phyloP scores from a whole-genome alignment of 805 yeast species.

The Scheffersomyces lignosus region DNA sequence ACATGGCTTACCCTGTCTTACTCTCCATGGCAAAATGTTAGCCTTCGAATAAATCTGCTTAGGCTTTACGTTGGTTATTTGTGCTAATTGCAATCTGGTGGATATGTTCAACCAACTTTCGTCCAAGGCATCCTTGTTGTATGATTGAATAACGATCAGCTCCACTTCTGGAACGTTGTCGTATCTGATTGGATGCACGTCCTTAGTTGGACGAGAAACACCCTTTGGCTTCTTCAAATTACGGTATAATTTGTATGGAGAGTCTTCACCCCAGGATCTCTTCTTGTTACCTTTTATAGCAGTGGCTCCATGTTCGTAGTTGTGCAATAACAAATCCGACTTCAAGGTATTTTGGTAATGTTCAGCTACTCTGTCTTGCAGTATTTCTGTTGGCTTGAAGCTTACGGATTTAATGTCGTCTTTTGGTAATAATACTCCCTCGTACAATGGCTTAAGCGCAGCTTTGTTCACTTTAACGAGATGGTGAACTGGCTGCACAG shows the following conservation, averaged over 20 bases:
- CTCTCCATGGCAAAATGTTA: slow-evolving; percentile 81
- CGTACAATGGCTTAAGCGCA: slow-evolving; percentile 71
- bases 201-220: slow-evolving; percentile 69
- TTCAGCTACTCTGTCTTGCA: slow-evolving; percentile 76
- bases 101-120: slow-evolving; percentile 73
- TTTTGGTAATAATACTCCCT: slow-evolving; percentile 63
- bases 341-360: slow-evolving; percentile 74
- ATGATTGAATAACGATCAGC: slow-evolving; percentile 73
- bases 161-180: slow-evolving; percentile 70
- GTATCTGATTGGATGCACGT: slow-evolving; percentile 65
- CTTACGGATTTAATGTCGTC: slow-evolving; percentile 79
- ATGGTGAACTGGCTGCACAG: slow-evolving; percentile 92
- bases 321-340: slow-evolving; percentile 75
- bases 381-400: slow-evolving; percentile 71
- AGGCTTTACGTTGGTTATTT: slow-evolving; percentile 91
- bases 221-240: slow-evolving; percentile 76
- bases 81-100: slow-evolving; percentile 80
- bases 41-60: slow-evolving; percentile 68
- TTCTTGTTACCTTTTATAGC: slow-evolving; percentile 63
- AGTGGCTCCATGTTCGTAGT: slow-evolving; percentile 65
- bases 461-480: slow-evolving; percentile 72
- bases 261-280: slow-evolving; percentile 81
- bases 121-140: slow-evolving; percentile 67
- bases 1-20: slow-evolving; percentile 84
- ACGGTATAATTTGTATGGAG: slow-evolving; percentile 89